Evolutionary conservation across 768 basidiomycete species (phyloP), one percentile per base, ranked within the genome.

Genomic region (Russula griseocarnosa): DNA sequence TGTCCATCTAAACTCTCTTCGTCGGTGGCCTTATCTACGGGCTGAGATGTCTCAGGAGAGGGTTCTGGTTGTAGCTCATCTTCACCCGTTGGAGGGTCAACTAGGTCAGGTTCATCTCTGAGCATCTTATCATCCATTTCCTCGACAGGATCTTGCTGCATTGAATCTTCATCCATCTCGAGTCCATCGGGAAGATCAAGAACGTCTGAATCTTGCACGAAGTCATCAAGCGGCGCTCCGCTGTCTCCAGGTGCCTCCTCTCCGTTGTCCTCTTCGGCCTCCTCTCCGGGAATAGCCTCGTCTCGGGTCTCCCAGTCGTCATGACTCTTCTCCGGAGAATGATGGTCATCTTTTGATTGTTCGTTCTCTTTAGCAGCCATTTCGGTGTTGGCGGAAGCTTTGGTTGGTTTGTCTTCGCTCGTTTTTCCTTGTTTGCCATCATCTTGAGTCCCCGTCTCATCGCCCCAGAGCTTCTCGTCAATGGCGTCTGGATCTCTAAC

Each of bases 391-490:
- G 79, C 70, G 2, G 76, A 73, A 71, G 76, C 76, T 69, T 82
- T 74, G 58, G 78, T 77, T 42, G 86, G 84, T 68, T 79, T 82
- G 66, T 90, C 86, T 66, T 89, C 76, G 60, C 85, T 77, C 26
- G 81, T 76, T 71, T 86, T 83, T 52, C 84, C 82, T 51, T 86
- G 80, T 30, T 74, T 74, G n/a, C 79, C 73, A 24, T 80, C 76
- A 16, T 84, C 80, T 30, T 82, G 79, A 5, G 83, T 80, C 14
- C 83, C 83, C 55, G 79, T 74, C 69, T 96, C 88, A 66, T 95
- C 91, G 22, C 90, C 94, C 96, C 97, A 98, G 68, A 99, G 78
- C 77, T 98, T 98, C 77, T 99, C 96, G 71, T 98, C 96, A 18
- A 97, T 83, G 0, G 87, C 86, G 28, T 84, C 80, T 10, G 92